Evolutionary conservation across 495 filamentous ascomycete species (phyloP).

Genomic region (Penicillium bialowiezense): DNA sequence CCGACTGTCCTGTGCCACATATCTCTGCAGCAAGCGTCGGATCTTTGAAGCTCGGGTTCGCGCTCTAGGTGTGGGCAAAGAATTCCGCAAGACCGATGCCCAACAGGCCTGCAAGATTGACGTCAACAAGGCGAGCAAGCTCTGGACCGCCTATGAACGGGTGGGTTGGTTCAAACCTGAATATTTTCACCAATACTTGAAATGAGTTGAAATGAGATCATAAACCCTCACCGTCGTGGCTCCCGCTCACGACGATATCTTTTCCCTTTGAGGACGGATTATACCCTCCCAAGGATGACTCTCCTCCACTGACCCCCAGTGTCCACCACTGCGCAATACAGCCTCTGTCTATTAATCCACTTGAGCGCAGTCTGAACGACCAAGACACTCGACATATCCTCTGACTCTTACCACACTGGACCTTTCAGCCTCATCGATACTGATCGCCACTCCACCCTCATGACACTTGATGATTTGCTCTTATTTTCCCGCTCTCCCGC

Average conservation of each 20-base stretch:
- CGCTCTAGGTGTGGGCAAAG: slow-evolving; percentile 67
- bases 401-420: no score
- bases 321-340: not conserved
- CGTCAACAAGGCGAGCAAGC: slow-evolving; percentile 96
- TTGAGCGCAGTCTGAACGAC: not conserved
- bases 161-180: slow-evolving; percentile 80
- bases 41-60: slow-evolving; percentile 80
- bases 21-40: slow-evolving; percentile 90
- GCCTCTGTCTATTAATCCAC: not conserved
- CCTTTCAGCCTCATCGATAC: no score
- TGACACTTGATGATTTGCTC: slow-evolving; percentile 1
- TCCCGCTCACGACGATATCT: not conserved
- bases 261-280: not conserved
- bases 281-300: not conserved
- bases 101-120: slow-evolving; percentile 98
- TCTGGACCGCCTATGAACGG: slow-evolving; percentile 88
- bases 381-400: not conserved
- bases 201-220: slow-evolving; percentile 19
- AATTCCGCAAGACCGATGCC: slow-evolving; percentile 96
- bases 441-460: not conserved
- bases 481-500: not conserved
- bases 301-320: not conserved
- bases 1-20: slow-evolving; percentile 83
- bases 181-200: slow-evolving; percentile 54
- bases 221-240: not conserved